Conservation (phyloP, 2,329 filamentous ascomycete genomes). For the Huntiella savannae region DNA sequence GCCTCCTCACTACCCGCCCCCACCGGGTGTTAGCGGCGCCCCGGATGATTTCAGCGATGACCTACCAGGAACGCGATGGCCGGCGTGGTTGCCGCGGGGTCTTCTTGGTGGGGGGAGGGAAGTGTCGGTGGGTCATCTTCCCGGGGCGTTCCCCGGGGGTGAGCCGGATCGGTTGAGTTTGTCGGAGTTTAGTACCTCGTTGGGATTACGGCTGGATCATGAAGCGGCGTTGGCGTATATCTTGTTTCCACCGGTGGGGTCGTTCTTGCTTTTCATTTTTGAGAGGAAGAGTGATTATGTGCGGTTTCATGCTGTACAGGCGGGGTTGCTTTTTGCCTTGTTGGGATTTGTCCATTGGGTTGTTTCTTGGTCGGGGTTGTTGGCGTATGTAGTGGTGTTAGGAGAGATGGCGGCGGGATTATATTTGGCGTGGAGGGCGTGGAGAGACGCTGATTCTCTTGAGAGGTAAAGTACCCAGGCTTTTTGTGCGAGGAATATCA, state of each 20-base stretch:
- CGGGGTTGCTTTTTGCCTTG: constrained; percentile 60
- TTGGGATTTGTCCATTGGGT: constrained; percentile 63
- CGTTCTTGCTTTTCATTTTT: constrained; percentile 62
- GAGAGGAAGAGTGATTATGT: constrained; percentile 97
- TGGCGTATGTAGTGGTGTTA: constrained; percentile 69
- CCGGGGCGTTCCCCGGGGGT: constrained; percentile 21
- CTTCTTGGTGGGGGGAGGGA: too few species aligned
- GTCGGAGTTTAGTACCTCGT: constrained; percentile 76
- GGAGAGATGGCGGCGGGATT: constrained; percentile 58
- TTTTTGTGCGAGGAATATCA: neutral
- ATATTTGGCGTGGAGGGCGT: constrained; percentile 60
- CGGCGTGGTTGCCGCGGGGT: too few species aligned
- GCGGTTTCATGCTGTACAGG: constrained; percentile 94
- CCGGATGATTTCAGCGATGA: constrained; percentile 19
- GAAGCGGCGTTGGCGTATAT: constrained; percentile 85
- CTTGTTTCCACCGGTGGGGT: constrained; percentile 65
- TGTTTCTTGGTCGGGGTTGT: constrained; percentile 64
- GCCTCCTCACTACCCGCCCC: constrained; percentile 12
- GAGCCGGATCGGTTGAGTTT: constrained; percentile 34
- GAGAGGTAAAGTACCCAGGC: constrained; percentile 32
- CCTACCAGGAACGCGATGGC: constrained; percentile 12
- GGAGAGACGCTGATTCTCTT: constrained; percentile 56
- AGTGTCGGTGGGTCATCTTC: constrained; percentile 14
- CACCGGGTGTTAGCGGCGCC: constrained; percentile 24
- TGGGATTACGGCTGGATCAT: constrained; percentile 71